Conservation (phyloP, 2,329 filamentous ascomycete genomes). For the Xylariaceae sp. region DNA sequence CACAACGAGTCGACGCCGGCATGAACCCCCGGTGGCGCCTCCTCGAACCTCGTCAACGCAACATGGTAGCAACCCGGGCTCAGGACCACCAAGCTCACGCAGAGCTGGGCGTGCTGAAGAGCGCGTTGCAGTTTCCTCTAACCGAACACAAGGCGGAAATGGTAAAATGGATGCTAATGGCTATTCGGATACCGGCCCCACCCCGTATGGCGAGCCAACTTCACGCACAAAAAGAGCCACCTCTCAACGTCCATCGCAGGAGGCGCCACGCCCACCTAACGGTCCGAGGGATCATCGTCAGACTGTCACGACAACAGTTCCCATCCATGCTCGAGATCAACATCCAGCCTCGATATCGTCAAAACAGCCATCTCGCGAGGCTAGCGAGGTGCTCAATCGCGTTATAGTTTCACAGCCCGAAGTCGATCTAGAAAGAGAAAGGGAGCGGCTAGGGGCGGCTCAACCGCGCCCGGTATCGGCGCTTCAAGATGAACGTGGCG, state of each 20-base stretch:
- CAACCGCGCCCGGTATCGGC: slow-evolving; percentile 36
- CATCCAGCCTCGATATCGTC: slow-evolving; percentile 46
- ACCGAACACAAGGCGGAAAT: slow-evolving; percentile 38
- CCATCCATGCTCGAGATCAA: slow-evolving; percentile 42
- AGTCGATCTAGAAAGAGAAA: slow-evolving; percentile 67
- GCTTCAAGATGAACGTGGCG: slow-evolving; percentile 26
- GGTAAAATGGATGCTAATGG: slow-evolving; percentile 35
- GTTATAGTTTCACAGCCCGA: slow-evolving; percentile 72
- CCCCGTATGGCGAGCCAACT: slow-evolving; percentile 36
- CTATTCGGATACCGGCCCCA: slow-evolving; percentile 22
- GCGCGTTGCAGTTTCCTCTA: slow-evolving; percentile 41
- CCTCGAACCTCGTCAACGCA: slow-evolving; percentile 78
- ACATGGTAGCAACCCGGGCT: slow-evolving; percentile 36
- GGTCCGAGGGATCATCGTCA: slow-evolving; percentile 40
- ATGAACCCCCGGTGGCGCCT: slow-evolving; percentile 68
- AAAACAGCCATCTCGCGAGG: slow-evolving; percentile 64
- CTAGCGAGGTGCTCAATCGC: slow-evolving; percentile 73
- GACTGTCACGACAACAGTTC: slow-evolving; percentile 37
- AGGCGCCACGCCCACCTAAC: slow-evolving; percentile 39
- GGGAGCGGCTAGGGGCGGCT: slow-evolving; percentile 63
- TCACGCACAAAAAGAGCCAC: slow-evolving; percentile 39
- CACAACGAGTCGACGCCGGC: slow-evolving; percentile 51
- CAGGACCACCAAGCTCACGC: slow-evolving; percentile 39
- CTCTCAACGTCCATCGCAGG: slow-evolving; percentile 37
- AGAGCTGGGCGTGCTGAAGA: slow-evolving; percentile 45